A percentile compares a stretch with the other conserved stretches of the same genome.
These are phyloP conservation scores for Sporothrix globosa DNA, from an alignment of 2,329 filamentous ascomycete species.

Conservation along the genomic window DNA sequence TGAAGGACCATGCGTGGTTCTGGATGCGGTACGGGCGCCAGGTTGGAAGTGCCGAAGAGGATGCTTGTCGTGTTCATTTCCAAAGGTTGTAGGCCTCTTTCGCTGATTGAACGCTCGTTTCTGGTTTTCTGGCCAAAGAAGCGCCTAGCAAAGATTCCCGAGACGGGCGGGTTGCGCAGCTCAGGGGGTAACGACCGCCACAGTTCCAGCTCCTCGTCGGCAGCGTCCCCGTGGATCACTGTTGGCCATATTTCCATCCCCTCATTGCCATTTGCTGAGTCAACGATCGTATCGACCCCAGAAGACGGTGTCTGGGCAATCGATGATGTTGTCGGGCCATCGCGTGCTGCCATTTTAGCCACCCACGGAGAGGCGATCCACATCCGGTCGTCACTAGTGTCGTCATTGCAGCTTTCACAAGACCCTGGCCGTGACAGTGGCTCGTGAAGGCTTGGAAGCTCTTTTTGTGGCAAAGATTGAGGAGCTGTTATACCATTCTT, in stretches of 20 bases:
- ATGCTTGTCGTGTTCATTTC: not conserved
- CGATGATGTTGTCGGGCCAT: not conserved
- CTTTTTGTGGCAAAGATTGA: constrained; percentile 22
- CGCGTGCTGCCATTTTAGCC: constrained; percentile 11
- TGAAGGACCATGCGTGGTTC: constrained; percentile 42
- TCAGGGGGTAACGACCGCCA: constrained; percentile 26
- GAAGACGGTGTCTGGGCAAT: constrained; percentile 10
- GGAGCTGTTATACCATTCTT: constrained; percentile 37
- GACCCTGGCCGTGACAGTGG: not conserved
- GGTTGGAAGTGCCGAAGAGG: not conserved
- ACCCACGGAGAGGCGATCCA: constrained; percentile 39
- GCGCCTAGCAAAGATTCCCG: constrained; percentile 21
- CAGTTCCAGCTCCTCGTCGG: constrained; percentile 8
- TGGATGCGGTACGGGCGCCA: constrained; percentile 37
- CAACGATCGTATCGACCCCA: not conserved
- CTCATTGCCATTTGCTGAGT: not conserved
- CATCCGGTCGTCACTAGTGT: constrained; percentile 33
- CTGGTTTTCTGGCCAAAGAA: constrained; percentile 5
- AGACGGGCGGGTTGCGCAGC: constrained; percentile 26
- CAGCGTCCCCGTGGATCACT: not conserved
- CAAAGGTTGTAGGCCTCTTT: not conserved
- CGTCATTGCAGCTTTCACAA: not conserved
- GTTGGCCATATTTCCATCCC: too few relatives aligned
- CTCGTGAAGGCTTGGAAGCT: not conserved
- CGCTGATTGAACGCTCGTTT: not conserved